Conservation (phyloP, 2,329 filamentous ascomycete genomes). For the Arthrinium phaeospermum region DNA sequence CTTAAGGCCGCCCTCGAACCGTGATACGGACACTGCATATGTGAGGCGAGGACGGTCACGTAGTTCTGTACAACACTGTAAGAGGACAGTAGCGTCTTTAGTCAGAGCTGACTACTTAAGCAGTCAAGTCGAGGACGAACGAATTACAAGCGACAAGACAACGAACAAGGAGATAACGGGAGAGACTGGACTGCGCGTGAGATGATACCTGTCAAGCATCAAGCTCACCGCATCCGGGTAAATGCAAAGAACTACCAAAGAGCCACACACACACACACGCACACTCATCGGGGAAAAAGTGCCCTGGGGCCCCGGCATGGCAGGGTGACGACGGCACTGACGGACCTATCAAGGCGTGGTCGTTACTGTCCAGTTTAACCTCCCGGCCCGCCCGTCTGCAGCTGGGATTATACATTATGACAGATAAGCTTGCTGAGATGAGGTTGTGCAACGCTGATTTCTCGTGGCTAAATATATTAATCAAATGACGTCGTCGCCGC, state of each 20-base stretch:
- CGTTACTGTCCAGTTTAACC: neutral
- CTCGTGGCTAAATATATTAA: constrained; percentile 13
- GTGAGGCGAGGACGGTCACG: neutral
- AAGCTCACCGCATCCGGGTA: constrained; percentile 4
- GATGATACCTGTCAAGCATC: neutral
- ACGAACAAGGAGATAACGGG: neutral
- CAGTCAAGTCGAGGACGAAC: neutral
- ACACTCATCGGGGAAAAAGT: neutral
- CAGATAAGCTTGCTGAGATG: constrained; percentile 16
- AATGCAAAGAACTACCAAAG: constrained; percentile 3
- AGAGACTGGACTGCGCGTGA: neutral
- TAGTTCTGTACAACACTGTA: neutral
- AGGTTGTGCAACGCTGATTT: neutral
- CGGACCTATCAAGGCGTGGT: neutral
- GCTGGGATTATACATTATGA: neutral
- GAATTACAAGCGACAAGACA: neutral
- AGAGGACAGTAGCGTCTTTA: neutral
- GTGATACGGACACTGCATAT: neutral
- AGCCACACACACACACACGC: neutral
- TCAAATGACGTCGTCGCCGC: neutral
- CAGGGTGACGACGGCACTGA: neutral
- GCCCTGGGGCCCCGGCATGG: neutral
- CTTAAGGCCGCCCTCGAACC: neutral
- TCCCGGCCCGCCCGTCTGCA: neutral
- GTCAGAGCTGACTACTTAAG: neutral